Evolutionary conservation across 2,329 filamentous ascomycete genomes (phyloP).

Genomic region (Chrysoporthe deuterocubensis): DNA sequence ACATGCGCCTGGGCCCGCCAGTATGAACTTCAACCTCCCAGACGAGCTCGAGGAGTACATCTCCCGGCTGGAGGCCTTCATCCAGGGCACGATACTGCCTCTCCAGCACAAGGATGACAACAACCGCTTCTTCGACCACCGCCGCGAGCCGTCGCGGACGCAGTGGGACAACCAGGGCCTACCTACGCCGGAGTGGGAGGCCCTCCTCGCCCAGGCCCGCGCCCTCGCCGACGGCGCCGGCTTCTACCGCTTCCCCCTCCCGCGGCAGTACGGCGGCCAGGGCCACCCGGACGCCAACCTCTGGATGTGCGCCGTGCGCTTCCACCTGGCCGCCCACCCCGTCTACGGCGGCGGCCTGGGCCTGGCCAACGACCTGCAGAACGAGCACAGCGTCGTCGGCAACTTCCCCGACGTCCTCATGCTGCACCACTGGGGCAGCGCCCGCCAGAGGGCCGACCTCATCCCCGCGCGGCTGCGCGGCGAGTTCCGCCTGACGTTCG

Average conservation of each 20-base stretch:
- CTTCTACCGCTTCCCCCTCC: slow-evolving; percentile 63
- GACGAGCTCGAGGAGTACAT: slow-evolving; percentile 52
- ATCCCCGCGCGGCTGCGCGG: slow-evolving; percentile 57
- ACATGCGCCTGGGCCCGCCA: background rate
- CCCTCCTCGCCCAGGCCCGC: slow-evolving; percentile 52
- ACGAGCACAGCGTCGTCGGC: slow-evolving; percentile 64
- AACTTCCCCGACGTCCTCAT: slow-evolving; percentile 67
- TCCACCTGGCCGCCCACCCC: slow-evolving; percentile 60
- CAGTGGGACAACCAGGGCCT: slow-evolving; percentile 63
- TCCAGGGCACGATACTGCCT: slow-evolving; percentile 55
- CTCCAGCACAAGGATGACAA: slow-evolving; percentile 62
- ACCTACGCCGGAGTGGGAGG: slow-evolving; percentile 63
- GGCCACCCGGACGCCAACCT: slow-evolving; percentile 56
- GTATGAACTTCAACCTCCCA: slow-evolving; percentile 62
- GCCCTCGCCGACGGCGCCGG: slow-evolving; percentile 60
- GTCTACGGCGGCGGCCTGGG: slow-evolving; percentile 53
- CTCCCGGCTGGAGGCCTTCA: slow-evolving; percentile 58
- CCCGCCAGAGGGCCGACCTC: slow-evolving; percentile 56
- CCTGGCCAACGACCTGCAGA: slow-evolving; percentile 67
- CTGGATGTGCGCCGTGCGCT: slow-evolving; percentile 66
- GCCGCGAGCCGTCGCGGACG: slow-evolving; percentile 64
- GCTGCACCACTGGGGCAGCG: slow-evolving; percentile 63
- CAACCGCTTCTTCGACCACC: slow-evolving; percentile 68
- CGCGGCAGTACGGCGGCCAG: slow-evolving; percentile 43
- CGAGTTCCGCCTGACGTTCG: slow-evolving; percentile 62